A percentile compares a stretch with the other conserved stretches of the same genome.
Conservation (phyloP, 2,329 filamentous ascomycete genomes). For the Dothistroma pini region DNA sequence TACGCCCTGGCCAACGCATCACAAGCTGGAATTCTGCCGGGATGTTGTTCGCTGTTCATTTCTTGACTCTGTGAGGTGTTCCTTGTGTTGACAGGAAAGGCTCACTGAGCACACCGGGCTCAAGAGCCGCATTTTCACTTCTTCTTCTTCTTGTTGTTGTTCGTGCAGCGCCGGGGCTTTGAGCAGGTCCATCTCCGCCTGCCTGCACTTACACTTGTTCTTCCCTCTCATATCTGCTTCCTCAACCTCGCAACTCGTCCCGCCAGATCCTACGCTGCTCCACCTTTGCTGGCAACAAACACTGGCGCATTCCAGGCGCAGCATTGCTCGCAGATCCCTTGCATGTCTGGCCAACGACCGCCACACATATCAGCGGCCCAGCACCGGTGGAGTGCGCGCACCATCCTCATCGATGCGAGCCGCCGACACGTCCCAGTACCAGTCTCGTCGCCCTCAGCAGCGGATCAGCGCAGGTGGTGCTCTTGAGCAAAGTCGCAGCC, state of each 20-base stretch:
- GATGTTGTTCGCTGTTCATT: background rate
- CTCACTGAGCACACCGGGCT: background rate
- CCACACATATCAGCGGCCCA: conserved; percentile 13
- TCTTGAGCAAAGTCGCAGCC: conserved; percentile 10
- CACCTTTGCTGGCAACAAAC: background rate
- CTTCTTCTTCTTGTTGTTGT: background rate
- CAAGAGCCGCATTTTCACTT: background rate
- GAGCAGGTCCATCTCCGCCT: background rate
- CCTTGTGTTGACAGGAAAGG: background rate
- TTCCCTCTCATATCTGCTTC: background rate
- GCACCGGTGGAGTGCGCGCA: conserved; percentile 10
- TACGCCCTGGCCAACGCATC: background rate
- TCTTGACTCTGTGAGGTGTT: background rate
- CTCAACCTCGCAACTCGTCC: background rate
- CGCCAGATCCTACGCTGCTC: background rate
- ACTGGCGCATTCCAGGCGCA: conserved; percentile 3
- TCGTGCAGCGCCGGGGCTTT: background rate
- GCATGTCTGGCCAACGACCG: background rate
- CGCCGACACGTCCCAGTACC: conserved; percentile 3
- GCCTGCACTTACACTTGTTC: background rate
- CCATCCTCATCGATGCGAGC: conserved; percentile 14
- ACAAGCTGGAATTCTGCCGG: background rate
- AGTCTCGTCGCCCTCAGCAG: conserved; percentile 1
- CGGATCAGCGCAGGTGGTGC: conserved; percentile 13
- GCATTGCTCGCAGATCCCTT: conserved; percentile 1